A percentile compares a stretch with the other conserved stretches of the same genome.
phyloP scores from a whole-genome alignment of 805 yeast genomes.

The Sugiyamaella marilandica region DNA sequence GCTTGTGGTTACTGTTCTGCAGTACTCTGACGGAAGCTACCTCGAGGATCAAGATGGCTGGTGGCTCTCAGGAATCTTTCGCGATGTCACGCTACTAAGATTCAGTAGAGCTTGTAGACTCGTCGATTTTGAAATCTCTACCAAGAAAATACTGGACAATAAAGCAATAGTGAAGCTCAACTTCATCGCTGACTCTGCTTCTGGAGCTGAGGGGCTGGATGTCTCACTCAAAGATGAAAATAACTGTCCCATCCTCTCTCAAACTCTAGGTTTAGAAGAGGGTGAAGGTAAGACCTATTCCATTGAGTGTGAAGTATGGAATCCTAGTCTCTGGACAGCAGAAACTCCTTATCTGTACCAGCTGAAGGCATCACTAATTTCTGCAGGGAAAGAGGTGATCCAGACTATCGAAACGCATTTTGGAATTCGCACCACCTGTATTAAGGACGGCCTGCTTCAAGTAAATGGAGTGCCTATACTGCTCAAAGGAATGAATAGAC shows the following conservation, averaged over 20 bases:
- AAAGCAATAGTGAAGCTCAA: not conserved
- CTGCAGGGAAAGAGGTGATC: conserved; percentile 2
- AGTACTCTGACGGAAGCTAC: conserved; percentile 34
- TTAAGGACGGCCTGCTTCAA: conserved; percentile 27
- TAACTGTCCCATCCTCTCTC: not conserved
- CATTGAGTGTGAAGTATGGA: conserved; percentile 8
- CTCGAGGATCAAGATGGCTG: conserved; percentile 40
- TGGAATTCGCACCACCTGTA: conserved; percentile 33
- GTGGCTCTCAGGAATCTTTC: conserved; percentile 40
- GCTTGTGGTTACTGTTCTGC: conserved; percentile 33
- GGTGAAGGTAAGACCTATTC: not conserved
- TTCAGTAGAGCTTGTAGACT: conserved; percentile 27
- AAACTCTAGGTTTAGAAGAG: not conserved
- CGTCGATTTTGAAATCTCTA: conserved; percentile 28
- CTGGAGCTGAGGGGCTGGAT: conserved; percentile 9
- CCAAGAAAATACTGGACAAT: conserved; percentile 17
- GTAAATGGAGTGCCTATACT: conserved; percentile 33
- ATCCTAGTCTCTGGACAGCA: conserved; percentile 35
- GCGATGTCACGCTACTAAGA: conserved; percentile 34
- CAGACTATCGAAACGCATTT: conserved; percentile 24
- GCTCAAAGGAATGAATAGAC: conserved; percentile 37
- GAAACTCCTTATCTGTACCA: conserved; percentile 33
- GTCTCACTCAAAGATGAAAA: not conserved
- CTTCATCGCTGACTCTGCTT: too few species aligned
- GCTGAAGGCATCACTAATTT: conserved; percentile 19